phyloP scores from a whole-genome alignment of 1,284 basidiomycete species.

The Tilletia walkeri region DNA sequence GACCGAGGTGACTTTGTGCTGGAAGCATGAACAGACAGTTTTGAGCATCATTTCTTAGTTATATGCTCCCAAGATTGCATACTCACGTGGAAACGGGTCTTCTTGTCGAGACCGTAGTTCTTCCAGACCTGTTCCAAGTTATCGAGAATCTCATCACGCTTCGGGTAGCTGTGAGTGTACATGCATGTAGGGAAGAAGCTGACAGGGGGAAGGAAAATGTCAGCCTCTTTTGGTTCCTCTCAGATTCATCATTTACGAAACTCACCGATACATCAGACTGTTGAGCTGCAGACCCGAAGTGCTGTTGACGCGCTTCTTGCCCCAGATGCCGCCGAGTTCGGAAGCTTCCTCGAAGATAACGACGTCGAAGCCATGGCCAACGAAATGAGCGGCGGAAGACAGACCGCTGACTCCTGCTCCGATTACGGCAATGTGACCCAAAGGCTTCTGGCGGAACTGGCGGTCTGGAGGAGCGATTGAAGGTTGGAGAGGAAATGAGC shows the following conservation, averaged over 20 bases:
- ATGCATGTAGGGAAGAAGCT: conserved; percentile 47
- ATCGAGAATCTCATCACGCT: conserved; percentile 64
- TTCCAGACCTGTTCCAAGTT: conserved; percentile 64
- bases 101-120: conserved; percentile 62
- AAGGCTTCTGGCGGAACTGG: conserved; percentile 32
- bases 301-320: conserved; percentile 61
- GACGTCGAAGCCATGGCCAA: conserved; percentile 53
- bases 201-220: neutral
- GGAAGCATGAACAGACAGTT: neutral
- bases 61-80: neutral
- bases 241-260: conserved; percentile 47
- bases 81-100: conserved; percentile 61
- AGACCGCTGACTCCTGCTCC: conserved; percentile 56
- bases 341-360: conserved; percentile 53
- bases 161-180: conserved; percentile 59
- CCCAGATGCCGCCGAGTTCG: conserved; percentile 63
- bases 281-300: conserved; percentile 67
- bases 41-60: neutral
- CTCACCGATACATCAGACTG: conserved; percentile 64
- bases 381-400: conserved; percentile 53
- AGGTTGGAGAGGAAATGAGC: neutral
- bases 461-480: neutral
- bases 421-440: conserved; percentile 55
- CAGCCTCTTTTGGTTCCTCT: neutral
- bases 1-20: conserved; percentile 36